Percentiles rank a stretch among this genome's conserved stretches.
Conservation (phyloP, 2,329 filamentous ascomycete genomes). For the Alternaria conjuncta region DNA sequence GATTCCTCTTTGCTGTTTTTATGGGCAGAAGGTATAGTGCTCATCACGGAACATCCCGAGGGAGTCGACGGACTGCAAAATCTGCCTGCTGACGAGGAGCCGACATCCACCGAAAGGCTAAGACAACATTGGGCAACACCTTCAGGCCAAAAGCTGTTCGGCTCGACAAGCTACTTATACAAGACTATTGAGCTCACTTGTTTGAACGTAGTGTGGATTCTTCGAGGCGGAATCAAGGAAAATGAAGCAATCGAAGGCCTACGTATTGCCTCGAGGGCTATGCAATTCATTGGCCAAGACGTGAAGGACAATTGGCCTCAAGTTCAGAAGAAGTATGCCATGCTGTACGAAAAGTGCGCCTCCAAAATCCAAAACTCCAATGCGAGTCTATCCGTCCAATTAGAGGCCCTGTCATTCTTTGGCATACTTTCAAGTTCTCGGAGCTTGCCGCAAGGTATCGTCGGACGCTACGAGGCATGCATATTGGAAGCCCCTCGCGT, state of each 20-base stretch:
- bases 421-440: constrained; percentile 30
- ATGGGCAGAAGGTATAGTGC: constrained; percentile 43
- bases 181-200: constrained; percentile 42
- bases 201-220: constrained; percentile 40
- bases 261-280: constrained; percentile 38
- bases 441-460: constrained; percentile 24
- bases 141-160: constrained; percentile 42
- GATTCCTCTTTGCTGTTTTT: constrained; percentile 38
- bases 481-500: constrained; percentile 13
- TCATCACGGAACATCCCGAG: constrained; percentile 34
- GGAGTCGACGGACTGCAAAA: constrained; percentile 1
- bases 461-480: constrained; percentile 30
- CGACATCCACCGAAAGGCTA: not conserved
- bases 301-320: constrained; percentile 31
- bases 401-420: constrained; percentile 41
- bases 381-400: constrained; percentile 30
- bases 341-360: constrained; percentile 34
- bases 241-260: constrained; percentile 39
- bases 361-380: constrained; percentile 32
- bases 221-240: constrained; percentile 33
- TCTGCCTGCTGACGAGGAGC: constrained; percentile 4
- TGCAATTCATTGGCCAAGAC: constrained; percentile 30
- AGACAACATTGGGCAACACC: constrained; percentile 37
- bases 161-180: constrained; percentile 24
- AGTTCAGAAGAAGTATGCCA: constrained; percentile 24